Base-by-base conservation (phyloP, 371 early-diverging fungal genomes). In the Globomyces sp. region DNA sequence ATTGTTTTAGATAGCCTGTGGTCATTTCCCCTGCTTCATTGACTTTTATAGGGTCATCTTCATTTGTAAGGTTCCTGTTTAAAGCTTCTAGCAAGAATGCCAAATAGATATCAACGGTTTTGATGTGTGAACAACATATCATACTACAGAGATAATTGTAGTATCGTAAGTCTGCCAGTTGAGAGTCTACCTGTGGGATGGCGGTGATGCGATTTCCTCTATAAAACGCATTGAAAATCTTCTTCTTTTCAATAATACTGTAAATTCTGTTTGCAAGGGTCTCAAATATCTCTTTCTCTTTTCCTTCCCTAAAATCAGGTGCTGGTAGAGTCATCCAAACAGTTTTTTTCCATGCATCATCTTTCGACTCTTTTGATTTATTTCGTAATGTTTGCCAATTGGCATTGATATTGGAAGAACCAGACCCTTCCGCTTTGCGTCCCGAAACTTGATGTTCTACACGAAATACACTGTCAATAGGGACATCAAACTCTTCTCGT, bases 401-500 rank as follows among this genome's bases (percentile, higher is more conserved):
- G 24, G 13, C 10, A 55, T 66, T 57, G 3, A 10, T 45, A 39
- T 34, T 50, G 41, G 39, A 40, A 11, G 10, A 5, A 40, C 42
- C 40, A 45, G 41, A 48, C 39, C 36, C 34, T 4, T 52, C 43
- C 5, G 46, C 49, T 2, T 36, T 41, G 13, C 61, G 10, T 45
- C 13, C 60, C 11, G 37, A 10, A 4, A 50, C 4, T 41, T 9
- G 3, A 58, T 55, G 58, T 24, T 67, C 69, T 3, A 73, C 36
- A 1, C 71, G 67, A 57, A 77, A 51, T 40, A 78, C 41, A 8
- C 70, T 62, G 43, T 72, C 49, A 41, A 81, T 34, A 40, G 59
- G 76, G 24, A 77, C 42, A 4, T 71, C 73, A 51, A 53, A 48
- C 39, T 80, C 81, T 44, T 81, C 79, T 68, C 77, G 71, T 39